Percentiles rank a stretch among this genome's conserved stretches.
Evolutionary conservation across 257 asterid genomes (phyloP).

Genomic region (Scutellaria minor): DNA sequence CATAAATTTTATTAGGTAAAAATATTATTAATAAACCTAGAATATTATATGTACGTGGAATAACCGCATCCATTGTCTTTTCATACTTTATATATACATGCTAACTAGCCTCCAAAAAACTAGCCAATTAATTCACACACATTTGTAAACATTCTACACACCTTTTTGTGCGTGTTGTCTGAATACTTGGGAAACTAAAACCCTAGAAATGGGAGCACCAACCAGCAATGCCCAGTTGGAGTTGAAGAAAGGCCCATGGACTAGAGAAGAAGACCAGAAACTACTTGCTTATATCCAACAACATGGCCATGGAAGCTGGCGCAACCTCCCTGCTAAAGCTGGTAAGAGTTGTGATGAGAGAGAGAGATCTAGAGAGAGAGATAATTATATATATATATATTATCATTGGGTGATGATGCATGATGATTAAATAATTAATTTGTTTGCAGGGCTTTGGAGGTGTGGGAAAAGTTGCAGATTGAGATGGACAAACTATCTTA

Average conservation of each 20-base stretch:
- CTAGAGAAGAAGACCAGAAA: constrained; percentile 63
- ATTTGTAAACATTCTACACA: background rate
- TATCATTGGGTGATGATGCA: background rate
- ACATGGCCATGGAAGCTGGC: constrained; percentile 70
- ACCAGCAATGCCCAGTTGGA: constrained; percentile 33
- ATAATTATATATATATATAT: no score
- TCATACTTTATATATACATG: constrained; percentile 10
- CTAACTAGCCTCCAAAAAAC: background rate
- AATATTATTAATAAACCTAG: constrained; percentile 27
- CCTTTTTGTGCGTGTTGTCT: constrained; percentile 27
- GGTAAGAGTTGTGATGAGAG: constrained; percentile 27
- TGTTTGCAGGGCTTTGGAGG: constrained; percentile 49
- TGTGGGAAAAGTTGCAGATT: constrained; percentile 68
- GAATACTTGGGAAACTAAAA: background rate
- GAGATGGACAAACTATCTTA: constrained; percentile 61
- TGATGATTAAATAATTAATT: background rate
- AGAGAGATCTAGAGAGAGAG: background rate
- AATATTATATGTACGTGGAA: background rate
- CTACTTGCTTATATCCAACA: constrained; percentile 46
- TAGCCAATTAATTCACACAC: background rate
- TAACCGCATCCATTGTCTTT: background rate
- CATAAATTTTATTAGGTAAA: constrained; percentile 47
- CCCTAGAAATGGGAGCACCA: constrained; percentile 38
- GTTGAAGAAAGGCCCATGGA: constrained; percentile 71
- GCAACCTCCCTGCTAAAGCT: constrained; percentile 57